These are phyloP conservation scores for Sporothrix sp. DNA, from an alignment of 2,329 filamentous ascomycete species.

Conservation along the genomic window DNA sequence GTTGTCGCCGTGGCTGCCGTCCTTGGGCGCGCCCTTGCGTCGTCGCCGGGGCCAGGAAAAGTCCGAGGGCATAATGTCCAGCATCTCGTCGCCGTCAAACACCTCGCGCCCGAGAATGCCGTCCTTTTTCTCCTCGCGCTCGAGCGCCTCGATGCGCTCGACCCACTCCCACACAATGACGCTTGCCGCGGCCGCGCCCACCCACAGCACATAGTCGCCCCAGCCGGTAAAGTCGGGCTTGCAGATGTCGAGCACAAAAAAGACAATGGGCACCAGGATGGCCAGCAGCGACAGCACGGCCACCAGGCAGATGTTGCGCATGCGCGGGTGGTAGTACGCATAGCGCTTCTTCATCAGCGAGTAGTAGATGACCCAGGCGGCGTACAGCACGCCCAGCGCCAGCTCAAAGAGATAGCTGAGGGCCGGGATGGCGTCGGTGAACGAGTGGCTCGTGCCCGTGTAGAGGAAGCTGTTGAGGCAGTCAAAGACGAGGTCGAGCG, in stretches of 20 bases:
- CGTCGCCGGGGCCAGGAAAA: constrained; percentile 36
- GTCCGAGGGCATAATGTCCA: constrained; percentile 51
- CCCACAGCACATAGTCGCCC: constrained; percentile 94
- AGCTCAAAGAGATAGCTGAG: constrained; percentile 86
- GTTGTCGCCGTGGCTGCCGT: constrained; percentile 25
- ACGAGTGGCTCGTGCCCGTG: constrained; percentile 47
- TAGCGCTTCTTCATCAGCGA: constrained; percentile 84
- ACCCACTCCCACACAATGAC: constrained; percentile 99
- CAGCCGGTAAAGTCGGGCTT: constrained; percentile 79
- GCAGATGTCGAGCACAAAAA: constrained; percentile 85
- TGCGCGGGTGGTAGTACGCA: constrained; percentile 80
- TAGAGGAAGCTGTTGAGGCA: constrained; percentile 78
- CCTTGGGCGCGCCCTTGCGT: constrained; percentile 25
- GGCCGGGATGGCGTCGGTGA: constrained; percentile 83
- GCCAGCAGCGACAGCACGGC: constrained; percentile 68
- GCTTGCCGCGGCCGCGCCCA: constrained; percentile 86
- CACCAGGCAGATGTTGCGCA: constrained; percentile 80
- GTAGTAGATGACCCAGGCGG: constrained; percentile 90
- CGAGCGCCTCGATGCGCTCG: constrained; percentile 82
- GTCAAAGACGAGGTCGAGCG: constrained; percentile 82
- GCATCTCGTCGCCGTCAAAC: constrained; percentile 89
- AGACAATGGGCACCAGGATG: constrained; percentile 82
- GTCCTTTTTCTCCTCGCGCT: constrained; percentile 88
- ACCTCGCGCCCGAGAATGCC: constrained; percentile 84
- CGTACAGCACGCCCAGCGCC: constrained; percentile 76